phyloP scores from a whole-genome alignment of 1,284 basidiomycete genomes.

The Cerrena zonata region DNA sequence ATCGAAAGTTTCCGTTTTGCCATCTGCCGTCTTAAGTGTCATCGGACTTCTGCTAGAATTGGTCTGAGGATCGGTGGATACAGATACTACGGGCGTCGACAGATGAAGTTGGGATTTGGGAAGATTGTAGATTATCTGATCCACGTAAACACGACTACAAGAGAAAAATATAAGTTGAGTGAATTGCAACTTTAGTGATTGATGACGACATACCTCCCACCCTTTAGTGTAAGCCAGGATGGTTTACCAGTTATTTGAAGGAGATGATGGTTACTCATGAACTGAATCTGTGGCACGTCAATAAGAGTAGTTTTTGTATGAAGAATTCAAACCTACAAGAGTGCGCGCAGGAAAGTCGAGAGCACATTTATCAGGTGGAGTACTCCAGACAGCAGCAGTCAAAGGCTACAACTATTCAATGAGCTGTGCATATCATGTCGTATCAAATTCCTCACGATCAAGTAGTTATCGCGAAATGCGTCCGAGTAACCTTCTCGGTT shows the following conservation, averaged over 20 bases:
- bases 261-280: slow-evolving; percentile 78
- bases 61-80: slow-evolving; percentile 18
- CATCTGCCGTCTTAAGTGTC: slow-evolving; percentile 39
- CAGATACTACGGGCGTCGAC: slow-evolving; percentile 48
- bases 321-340: slow-evolving; percentile 37
- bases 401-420: slow-evolving; percentile 49
- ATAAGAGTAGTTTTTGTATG: no score
- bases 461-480: slow-evolving; percentile 71
- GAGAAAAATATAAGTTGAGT: slow-evolving; percentile 3
- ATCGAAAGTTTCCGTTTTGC: slow-evolving; percentile 49
- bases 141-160: slow-evolving; percentile 58
- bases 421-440: slow-evolving; percentile 1
- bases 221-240: slow-evolving; percentile 70
- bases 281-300: slow-evolving; percentile 60
- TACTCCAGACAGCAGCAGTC: slow-evolving; percentile 80
- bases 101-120: slow-evolving; percentile 53
- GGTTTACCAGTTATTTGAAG: slow-evolving; percentile 73
- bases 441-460: slow-evolving; percentile 53
- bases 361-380: slow-evolving; percentile 67
- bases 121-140: slow-evolving; percentile 54
- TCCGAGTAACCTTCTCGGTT: slow-evolving; percentile 62
- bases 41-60: slow-evolving; percentile 24
- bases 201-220: slow-evolving; percentile 51
- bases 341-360: slow-evolving; percentile 71
- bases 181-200: background rate